Evolutionary conservation across 441 rosid genomes (phyloP).

Genomic region (Jatropha podagrica): DNA sequence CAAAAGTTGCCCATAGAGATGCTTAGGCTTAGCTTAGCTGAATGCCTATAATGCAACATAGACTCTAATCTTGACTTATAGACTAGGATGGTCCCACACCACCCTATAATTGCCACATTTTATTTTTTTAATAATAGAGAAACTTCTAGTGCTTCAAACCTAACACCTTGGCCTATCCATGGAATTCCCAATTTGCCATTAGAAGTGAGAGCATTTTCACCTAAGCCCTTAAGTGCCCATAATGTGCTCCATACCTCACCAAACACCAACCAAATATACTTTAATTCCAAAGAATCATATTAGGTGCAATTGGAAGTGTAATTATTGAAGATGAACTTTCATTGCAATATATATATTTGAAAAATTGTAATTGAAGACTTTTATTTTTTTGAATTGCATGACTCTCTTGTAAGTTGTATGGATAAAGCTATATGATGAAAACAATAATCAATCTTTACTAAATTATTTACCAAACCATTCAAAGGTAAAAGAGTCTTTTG

Average conservation of each 20-base stretch:
- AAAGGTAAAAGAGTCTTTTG: not conserved
- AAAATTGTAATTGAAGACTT: no score
- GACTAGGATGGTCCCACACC: conserved; percentile 18
- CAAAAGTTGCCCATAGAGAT: not conserved
- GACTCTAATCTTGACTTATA: not conserved
- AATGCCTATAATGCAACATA: not conserved
- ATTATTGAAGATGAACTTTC: not conserved
- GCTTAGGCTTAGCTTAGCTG: not conserved
- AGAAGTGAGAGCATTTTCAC: no score
- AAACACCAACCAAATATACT: no score
- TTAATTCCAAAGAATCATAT: no score
- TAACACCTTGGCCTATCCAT: not conserved
- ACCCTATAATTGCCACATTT: not conserved
- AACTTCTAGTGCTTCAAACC: conserved; percentile 19
- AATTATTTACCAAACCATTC: not conserved
- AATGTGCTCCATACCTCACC: no score
- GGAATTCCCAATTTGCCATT: not conserved
- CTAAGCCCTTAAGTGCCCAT: not conserved
- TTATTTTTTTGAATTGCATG: no score
- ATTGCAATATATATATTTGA: no score
- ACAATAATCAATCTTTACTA: not conserved
- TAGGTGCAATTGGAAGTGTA: not conserved
- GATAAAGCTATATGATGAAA: no score
- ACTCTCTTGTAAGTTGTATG: no score
- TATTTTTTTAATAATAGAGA: conserved; percentile 8